phyloP scores from a whole-genome alignment of 495 filamentous ascomycete species.

The Aspergillus baeticus region DNA sequence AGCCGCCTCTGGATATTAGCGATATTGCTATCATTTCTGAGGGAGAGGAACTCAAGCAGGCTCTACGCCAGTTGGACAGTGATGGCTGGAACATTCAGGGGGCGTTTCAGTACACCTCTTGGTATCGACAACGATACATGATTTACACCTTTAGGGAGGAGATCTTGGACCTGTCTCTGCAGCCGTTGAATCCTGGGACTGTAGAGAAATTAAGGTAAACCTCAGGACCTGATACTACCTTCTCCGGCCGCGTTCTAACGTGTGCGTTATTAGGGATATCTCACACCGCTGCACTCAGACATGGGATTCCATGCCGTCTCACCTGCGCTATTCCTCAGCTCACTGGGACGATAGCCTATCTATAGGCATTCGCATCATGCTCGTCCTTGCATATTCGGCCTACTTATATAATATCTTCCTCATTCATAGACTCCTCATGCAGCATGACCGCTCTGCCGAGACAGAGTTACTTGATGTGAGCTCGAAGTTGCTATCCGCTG shows the following conservation, averaged over 20 bases:
- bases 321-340: slow-evolving; percentile 32
- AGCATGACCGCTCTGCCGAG: slow-evolving; percentile 32
- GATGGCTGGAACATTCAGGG: slow-evolving; percentile 52
- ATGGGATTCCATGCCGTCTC: slow-evolving; percentile 35
- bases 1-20: slow-evolving; percentile 52
- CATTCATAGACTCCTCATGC: slow-evolving; percentile 42
- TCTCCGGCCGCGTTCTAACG: not conserved
- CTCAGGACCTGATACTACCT: not conserved
- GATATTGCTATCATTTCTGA: slow-evolving; percentile 46
- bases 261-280: slow-evolving; percentile 29
- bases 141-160: slow-evolving; percentile 53
- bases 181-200: slow-evolving; percentile 28
- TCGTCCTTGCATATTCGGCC: slow-evolving; percentile 33
- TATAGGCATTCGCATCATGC: slow-evolving; percentile 28
- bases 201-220: slow-evolving; percentile 24
- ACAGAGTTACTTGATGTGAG: slow-evolving; percentile 36
- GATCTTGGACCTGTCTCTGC: slow-evolving; percentile 55
- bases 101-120: slow-evolving; percentile 31
- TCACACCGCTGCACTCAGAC: slow-evolving; percentile 32
- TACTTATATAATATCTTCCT: slow-evolving; percentile 47
- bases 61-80: slow-evolving; percentile 35
- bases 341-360: slow-evolving; percentile 23
- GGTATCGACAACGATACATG: slow-evolving; percentile 46
- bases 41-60: slow-evolving; percentile 29
- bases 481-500: slow-evolving; percentile 36